Evolutionary conservation across 2,329 filamentous ascomycete genomes (phyloP).

Genomic region (Beauveria sp.): DNA sequence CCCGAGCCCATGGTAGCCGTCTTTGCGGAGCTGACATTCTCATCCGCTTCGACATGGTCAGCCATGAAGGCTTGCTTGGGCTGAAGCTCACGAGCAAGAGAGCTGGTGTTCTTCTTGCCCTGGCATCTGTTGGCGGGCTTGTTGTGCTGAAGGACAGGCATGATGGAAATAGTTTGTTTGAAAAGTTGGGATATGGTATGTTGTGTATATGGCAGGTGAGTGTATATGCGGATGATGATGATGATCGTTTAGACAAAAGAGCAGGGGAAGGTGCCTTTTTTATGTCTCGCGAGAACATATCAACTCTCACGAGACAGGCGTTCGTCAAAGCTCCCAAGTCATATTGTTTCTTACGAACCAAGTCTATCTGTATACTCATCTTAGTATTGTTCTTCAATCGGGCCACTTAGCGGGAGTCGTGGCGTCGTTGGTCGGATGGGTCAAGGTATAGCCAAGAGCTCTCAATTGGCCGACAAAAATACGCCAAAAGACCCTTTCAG

Average conservation of each 20-base stretch:
- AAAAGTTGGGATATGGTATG: not conserved
- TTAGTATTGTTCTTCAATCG: constrained; percentile 19
- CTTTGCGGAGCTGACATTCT: not conserved
- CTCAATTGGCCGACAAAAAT: not conserved
- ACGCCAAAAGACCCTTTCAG: not conserved
- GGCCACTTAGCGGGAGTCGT: constrained; percentile 5
- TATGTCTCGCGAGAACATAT: not conserved
- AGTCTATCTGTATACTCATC: constrained; percentile 15
- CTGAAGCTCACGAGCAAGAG: not conserved
- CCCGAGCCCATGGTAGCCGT: not conserved
- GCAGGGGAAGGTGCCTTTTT: not conserved
- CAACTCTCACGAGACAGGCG: not conserved
- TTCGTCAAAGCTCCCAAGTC: constrained; percentile 21
- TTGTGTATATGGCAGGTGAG: not conserved
- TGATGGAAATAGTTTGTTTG: not conserved
- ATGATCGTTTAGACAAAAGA: not conserved
- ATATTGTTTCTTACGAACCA: not conserved
- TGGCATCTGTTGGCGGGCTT: not conserved
- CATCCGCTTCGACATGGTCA: not conserved
- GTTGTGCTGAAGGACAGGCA: not conserved
- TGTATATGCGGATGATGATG: not conserved
- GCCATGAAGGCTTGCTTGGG: not conserved
- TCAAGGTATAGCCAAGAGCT: not conserved
- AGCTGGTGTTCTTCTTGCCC: not conserved
- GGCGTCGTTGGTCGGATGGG: constrained; percentile 9